These are phyloP conservation scores for Schizophyllum amplum DNA, from an alignment of 1,284 basidiomycete genomes.

Conservation along the genomic window DNA sequence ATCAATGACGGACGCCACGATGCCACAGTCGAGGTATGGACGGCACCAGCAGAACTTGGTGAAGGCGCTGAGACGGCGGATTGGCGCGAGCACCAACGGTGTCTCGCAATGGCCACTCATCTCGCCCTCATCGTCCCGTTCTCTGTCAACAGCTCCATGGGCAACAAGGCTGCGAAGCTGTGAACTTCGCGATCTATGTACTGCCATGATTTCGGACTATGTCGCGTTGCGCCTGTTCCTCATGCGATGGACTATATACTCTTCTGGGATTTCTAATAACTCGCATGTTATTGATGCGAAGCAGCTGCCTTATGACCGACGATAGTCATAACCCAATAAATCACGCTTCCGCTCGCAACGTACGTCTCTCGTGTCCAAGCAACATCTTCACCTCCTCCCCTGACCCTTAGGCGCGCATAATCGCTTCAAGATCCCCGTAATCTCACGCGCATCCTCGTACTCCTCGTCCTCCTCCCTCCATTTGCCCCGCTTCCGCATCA, in stretches of 20 bases:
- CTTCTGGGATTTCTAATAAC: too few relatives aligned
- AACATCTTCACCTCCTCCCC: neutral
- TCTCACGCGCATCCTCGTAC: neutral
- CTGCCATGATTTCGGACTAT: too few relatives aligned
- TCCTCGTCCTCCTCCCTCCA: neutral
- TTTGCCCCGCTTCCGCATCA: neutral
- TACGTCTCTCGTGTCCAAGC: too few relatives aligned
- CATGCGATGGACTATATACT: neutral
- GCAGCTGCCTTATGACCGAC: neutral
- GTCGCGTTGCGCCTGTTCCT: neutral
- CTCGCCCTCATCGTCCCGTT: constrained; percentile 45
- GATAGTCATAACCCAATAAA: too few relatives aligned
- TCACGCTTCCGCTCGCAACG: too few relatives aligned
- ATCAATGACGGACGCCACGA: constrained; percentile 47
- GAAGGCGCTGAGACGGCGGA: constrained; percentile 30
- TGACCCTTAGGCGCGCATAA: neutral
- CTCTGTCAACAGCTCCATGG: constrained; percentile 33
- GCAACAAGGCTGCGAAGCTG: constrained; percentile 18
- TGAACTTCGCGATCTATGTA: too few relatives aligned
- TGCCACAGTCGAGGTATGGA: constrained; percentile 51
- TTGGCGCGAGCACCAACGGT: constrained; percentile 55
- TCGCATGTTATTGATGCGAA: neutral
- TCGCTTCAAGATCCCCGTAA: neutral
- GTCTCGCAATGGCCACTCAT: constrained; percentile 53
- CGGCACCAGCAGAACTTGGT: constrained; percentile 46